Base-by-base conservation (phyloP, 1,139 yeast species). In the Zygoascus sp. region DNA sequence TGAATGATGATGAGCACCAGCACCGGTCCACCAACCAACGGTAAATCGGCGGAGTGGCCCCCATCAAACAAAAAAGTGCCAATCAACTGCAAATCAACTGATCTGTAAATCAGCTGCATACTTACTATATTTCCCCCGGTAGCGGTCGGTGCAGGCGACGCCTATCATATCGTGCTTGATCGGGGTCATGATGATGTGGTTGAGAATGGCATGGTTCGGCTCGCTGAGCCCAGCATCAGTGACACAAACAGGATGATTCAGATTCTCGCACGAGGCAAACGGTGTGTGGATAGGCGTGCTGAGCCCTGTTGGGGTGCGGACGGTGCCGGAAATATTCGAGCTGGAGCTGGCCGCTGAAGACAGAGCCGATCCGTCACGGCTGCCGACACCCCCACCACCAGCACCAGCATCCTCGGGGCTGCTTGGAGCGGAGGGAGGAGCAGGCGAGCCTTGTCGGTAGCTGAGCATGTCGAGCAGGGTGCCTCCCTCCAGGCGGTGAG, bases 51-150 rank as follows among this genome's bases (percentile, higher is more conserved):
- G n/a, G n/a, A n/a, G n/a, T n/a, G n/a, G n/a, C n/a, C n/a, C n/a
- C n/a, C n/a, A n/a, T n/a, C n/a, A 11, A 30, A 13, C 34, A 30
- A 30, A 30, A 13, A 30, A 17, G 7, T 36, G n/a, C n/a, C n/a
- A n/a, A n/a, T n/a, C n/a, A n/a, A n/a, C n/a, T n/a, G n/a, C n/a
- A n/a, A n/a, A n/a, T n/a, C n/a, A n/a, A n/a, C n/a, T n/a, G n/a
- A n/a, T n/a, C n/a, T n/a, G n/a, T n/a, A n/a, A n/a, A n/a, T n/a
- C 28, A 25, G 28, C 3, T 39, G 13, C 21, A 39, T 19, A 40
- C 42, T 16, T 28, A 40, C 42, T 20, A 28, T 40, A 40, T 19
- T 40, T 40, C 7, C 25, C 42, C 16, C 42, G 35, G 16, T 40
- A 40, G 20, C 42, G n/a, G 4, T 40, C 25, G 21, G 42, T 40